These are phyloP conservation scores for Buxus sempervirens DNA, from an alignment of 164 flowering plant genomes.

Conservation along the genomic window DNA sequence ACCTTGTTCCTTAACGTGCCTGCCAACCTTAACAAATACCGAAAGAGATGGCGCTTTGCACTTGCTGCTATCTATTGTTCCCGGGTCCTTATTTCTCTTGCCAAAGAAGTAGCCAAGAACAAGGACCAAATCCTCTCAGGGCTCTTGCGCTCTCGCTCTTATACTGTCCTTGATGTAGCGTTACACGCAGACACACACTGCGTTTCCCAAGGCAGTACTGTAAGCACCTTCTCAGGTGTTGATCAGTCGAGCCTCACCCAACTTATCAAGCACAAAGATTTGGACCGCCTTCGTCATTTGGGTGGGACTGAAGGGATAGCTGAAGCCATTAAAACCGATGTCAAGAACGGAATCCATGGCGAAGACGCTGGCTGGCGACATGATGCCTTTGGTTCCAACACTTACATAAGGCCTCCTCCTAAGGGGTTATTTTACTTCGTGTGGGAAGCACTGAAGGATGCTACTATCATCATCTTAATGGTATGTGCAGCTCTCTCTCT, in stretches of 20 bases:
- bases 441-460: constrained; percentile 45
- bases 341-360: constrained; percentile 39
- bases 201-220: too few relatives aligned
- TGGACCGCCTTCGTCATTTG: constrained; percentile 13
- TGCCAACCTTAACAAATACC: background rate
- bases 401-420: constrained; percentile 43
- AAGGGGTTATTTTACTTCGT: constrained; percentile 42
- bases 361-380: constrained; percentile 24
- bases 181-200: constrained; percentile 1
- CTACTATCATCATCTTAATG: constrained; percentile 46
- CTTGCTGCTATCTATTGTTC: constrained; percentile 6
- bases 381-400: constrained; percentile 43
- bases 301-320: constrained; percentile 46
- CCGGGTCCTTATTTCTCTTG: background rate
- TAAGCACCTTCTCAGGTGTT: background rate
- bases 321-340: constrained; percentile 28
- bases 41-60: constrained; percentile 13
- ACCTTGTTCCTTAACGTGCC: background rate
- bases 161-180: constrained; percentile 12
- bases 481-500: constrained; percentile 56
- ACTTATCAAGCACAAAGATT: constrained; percentile 37
- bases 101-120: constrained; percentile 3
- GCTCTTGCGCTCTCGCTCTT: constrained; percentile 2
- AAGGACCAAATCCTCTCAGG: background rate
- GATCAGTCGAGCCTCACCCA: constrained; percentile 23